phyloP scores from a whole-genome alignment of 129 eudicot species.

The Lactuca sativa region DNA sequence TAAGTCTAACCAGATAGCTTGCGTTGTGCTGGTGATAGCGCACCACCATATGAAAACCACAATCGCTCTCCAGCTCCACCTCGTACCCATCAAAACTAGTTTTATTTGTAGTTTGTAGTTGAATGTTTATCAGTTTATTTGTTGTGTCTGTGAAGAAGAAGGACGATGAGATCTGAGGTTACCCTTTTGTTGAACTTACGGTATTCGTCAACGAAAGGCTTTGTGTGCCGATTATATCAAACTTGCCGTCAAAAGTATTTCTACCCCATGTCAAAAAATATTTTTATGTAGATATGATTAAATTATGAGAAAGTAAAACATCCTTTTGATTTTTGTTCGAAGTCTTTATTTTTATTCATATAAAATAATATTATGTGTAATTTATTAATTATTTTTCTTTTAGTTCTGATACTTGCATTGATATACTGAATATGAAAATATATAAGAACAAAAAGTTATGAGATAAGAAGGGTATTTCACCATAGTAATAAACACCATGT shows the following conservation, averaged over 20 bases:
- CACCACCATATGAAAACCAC: slow-evolving; percentile 16
- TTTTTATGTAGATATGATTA: no score
- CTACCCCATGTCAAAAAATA: neutral
- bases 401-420: no score
- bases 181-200: neutral
- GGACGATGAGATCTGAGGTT: slow-evolving; percentile 22
- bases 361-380: no score
- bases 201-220: neutral
- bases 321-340: no score
- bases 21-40: slow-evolving; percentile 6
- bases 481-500: no score
- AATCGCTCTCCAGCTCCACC: slow-evolving; percentile 14
- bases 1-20: slow-evolving; percentile 51
- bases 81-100: slow-evolving; percentile 8
- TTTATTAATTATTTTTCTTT: no score
- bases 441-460: no score
- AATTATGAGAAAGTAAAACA: no score
- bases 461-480: no score
- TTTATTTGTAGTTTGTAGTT: neutral
- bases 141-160: neutral
- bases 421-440: no score
- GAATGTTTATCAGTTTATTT: no score
- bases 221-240: neutral
- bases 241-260: neutral
- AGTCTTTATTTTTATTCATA: no score